Conservation (phyloP, 805 yeast species). For the Priceomyces castillae region DNA sequence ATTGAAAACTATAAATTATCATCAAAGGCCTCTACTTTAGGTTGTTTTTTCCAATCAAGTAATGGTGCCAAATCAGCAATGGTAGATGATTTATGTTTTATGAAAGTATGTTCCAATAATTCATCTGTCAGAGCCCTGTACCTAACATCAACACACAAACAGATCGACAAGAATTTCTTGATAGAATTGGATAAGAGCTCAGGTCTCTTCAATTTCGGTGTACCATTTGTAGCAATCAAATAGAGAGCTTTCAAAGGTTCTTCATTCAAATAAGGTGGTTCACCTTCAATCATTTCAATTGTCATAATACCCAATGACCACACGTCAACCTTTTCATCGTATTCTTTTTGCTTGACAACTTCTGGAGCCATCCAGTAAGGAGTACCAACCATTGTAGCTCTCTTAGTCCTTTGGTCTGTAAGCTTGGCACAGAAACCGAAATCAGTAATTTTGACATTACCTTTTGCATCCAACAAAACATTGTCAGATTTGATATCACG, state of each 20-base stretch:
- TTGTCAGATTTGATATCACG: conserved; percentile 47
- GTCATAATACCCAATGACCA: conserved; percentile 87
- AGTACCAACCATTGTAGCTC: conserved; percentile 86
- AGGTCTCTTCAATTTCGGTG: conserved; percentile 71
- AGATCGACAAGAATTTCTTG: conserved; percentile 82
- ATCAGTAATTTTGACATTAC: conserved; percentile 46
- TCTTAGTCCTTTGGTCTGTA: conserved; percentile 66
- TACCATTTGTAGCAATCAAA: conserved; percentile 76
- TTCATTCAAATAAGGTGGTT: conserved; percentile 80
- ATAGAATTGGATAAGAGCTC: conserved; percentile 69
- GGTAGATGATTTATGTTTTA: conserved; percentile 57
- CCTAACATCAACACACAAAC: conserved; percentile 91
- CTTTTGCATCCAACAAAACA: conserved; percentile 42
- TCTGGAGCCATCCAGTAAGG: conserved; percentile 94
- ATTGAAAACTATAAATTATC: conserved; percentile 3
- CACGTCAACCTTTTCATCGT: conserved; percentile 78
- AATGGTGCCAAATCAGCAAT: conserved; percentile 58
- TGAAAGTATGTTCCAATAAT: conserved; percentile 71
- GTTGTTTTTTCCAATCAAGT: conserved; percentile 46
- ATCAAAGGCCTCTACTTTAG: conserved; percentile 5
- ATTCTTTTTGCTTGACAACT: conserved; percentile 74
- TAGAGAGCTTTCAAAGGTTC: conserved; percentile 76
- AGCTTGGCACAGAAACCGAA: conserved; percentile 65
- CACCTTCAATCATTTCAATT: conserved; percentile 83
- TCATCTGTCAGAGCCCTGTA: conserved; percentile 91